Conservation (phyloP, 2,329 filamentous ascomycete species). For the Fusarium vanettenii region DNA sequence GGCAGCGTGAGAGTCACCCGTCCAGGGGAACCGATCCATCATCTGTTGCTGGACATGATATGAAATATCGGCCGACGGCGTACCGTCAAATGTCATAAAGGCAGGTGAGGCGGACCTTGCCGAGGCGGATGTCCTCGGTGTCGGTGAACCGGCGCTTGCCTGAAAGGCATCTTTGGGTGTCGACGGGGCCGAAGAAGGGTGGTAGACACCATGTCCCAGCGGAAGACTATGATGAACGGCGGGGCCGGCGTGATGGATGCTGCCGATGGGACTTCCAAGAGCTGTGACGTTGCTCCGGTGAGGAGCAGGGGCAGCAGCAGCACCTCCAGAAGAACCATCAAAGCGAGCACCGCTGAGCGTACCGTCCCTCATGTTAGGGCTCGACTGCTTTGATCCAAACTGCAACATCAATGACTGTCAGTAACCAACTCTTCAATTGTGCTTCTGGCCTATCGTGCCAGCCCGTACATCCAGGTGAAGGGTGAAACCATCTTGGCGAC, state of each 20-base stretch:
- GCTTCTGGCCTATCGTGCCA: conserved; percentile 33
- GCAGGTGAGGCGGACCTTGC: conserved; percentile 58
- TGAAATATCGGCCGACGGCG: conserved; percentile 55
- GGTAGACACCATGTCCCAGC: conserved; percentile 31
- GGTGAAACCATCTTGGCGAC: conserved; percentile 24
- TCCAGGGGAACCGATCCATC: conserved; percentile 60
- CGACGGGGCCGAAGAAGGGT: conserved; percentile 31
- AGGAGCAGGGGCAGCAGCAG: conserved; percentile 1
- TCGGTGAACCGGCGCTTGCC: conserved; percentile 42
- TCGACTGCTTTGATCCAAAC: conserved; percentile 72
- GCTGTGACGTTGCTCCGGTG: conserved; percentile 20
- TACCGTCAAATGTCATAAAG: conserved; percentile 61
- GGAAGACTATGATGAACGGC: conserved; percentile 58
- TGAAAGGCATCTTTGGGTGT: conserved; percentile 44
- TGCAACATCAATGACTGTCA: conserved; percentile 55
- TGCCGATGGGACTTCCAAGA: conserved; percentile 26
- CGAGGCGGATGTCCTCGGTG: conserved; percentile 51
- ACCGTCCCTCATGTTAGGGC: conserved; percentile 62
- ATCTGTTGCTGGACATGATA: conserved; percentile 54
- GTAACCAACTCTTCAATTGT: conserved; percentile 47
- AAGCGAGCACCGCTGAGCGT: conserved; percentile 56
- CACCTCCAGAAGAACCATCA: conserved; percentile 35
- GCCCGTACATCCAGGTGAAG: conserved; percentile 24
- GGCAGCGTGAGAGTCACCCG: conserved; percentile 60
- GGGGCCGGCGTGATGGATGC: conserved; percentile 48